These are phyloP conservation scores for Deinandra increscens DNA, from an alignment of 129 eudicot species.

Conservation along the genomic window DNA sequence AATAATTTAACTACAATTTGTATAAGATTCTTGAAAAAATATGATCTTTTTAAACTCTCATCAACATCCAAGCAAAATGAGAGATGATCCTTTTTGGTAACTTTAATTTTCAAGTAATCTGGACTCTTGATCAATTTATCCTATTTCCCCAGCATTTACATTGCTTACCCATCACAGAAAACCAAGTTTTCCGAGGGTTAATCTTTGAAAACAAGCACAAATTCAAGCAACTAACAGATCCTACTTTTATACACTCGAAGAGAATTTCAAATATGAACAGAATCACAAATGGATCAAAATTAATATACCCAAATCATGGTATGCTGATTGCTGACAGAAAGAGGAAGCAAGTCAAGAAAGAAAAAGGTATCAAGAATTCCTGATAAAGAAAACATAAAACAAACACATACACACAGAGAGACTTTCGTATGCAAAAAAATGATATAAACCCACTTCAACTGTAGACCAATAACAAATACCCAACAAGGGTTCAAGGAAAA, in stretches of 20 bases:
- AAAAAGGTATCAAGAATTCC: not conserved
- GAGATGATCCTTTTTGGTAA: not conserved
- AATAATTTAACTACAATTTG: not conserved
- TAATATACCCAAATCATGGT: conserved; percentile 1
- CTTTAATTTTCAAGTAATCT: not conserved
- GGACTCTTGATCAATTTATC: not conserved
- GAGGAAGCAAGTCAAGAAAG: not conserved
- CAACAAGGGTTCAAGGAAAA: conserved; percentile 2
- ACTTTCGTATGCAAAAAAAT: not conserved
- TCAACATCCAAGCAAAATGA: conserved; percentile 1
- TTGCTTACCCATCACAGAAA: conserved; percentile 13
- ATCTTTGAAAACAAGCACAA: conserved; percentile 4
- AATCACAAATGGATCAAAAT: not conserved
- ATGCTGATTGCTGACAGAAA: not conserved
- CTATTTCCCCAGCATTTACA: not conserved
- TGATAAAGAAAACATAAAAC: not conserved
- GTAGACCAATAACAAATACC: conserved; percentile 5
- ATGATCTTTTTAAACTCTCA: not conserved
- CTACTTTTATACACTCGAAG: not conserved
- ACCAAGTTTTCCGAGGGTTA: conserved; percentile 12
- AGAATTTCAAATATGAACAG: not conserved
- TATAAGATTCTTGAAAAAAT: not conserved
- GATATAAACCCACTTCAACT: conserved; percentile 2
- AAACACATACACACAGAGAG: conserved; percentile 6
- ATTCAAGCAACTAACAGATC: conserved; percentile 22